phyloP scores from a whole-genome alignment of 1,284 basidiomycete species.

The Hemileccinum hortonii region DNA sequence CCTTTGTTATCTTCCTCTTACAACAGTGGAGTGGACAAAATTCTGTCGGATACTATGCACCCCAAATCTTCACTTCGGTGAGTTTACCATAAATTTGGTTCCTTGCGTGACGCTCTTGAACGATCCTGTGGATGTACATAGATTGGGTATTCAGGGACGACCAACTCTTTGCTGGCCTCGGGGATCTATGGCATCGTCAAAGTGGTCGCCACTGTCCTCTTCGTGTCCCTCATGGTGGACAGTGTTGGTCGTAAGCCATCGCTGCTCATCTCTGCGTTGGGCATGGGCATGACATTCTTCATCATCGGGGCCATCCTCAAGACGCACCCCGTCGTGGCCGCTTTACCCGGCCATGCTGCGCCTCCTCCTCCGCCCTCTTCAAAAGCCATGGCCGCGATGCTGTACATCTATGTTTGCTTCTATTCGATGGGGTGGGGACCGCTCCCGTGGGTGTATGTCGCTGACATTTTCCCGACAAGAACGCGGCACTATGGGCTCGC shows the following conservation, averaged over 20 bases:
- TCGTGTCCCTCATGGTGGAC: constrained; percentile 60
- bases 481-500: constrained; percentile 78
- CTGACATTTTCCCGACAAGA: constrained; percentile 82
- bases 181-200: constrained; percentile 83
- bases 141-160: constrained; percentile 65
- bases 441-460: constrained; percentile 69
- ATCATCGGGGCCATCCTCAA: constrained; percentile 76
- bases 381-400: constrained; percentile 71
- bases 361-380: constrained; percentile 47
- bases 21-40: constrained; percentile 65
- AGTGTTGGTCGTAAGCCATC: constrained; percentile 55
- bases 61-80: constrained; percentile 68
- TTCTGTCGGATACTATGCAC: constrained; percentile 74
- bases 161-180: constrained; percentile 70
- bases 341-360: constrained; percentile 24
- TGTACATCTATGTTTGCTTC: constrained; percentile 76
- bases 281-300: constrained; percentile 62
- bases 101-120: background rate
- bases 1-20: constrained; percentile 48
- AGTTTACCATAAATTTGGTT: constrained; percentile 24
- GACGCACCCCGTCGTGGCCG: constrained; percentile 57
- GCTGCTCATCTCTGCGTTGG: constrained; percentile 61
- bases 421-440: constrained; percentile 70
- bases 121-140: constrained; percentile 11
- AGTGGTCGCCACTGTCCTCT: constrained; percentile 67